These are phyloP conservation scores for Claviceps citrina DNA, from an alignment of 2,329 filamentous ascomycete species.

Conservation along the genomic window DNA sequence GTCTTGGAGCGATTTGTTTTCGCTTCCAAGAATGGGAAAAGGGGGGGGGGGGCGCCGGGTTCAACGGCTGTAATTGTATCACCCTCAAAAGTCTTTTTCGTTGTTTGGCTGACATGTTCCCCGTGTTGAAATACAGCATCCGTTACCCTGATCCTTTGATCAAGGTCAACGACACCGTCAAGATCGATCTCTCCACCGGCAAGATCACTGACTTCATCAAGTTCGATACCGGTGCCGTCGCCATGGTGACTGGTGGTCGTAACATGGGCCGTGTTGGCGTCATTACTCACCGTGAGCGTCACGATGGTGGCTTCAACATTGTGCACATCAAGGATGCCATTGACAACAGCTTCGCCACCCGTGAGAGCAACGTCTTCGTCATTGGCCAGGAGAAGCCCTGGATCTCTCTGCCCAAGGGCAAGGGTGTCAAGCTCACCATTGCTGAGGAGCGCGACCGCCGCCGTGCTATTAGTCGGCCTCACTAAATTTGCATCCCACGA, in stretches of 20 bases:
- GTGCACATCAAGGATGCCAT: constrained; percentile 99
- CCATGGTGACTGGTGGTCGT: constrained; percentile 97
- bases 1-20: too few species aligned
- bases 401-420: constrained; percentile 99
- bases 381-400: constrained; percentile 98
- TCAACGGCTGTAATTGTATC: constrained; percentile 47
- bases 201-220: constrained; percentile 97
- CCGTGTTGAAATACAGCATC: constrained; percentile 48
- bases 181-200: constrained; percentile 92
- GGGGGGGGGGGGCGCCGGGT: not conserved
- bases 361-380: constrained; percentile 99
- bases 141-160: constrained; percentile 96
- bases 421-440: constrained; percentile 99
- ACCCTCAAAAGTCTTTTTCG: constrained; percentile 12
- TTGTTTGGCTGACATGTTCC: constrained; percentile 19
- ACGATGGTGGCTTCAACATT: constrained; percentile 99
- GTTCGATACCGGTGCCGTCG: constrained; percentile 96
- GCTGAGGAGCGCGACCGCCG: constrained; percentile 98
- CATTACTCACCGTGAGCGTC: constrained; percentile 98
- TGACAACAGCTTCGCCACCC: constrained; percentile 99
- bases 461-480: constrained; percentile 46
- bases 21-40: too few species aligned
- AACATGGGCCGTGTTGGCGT: constrained; percentile 99
- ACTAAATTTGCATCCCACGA: too few species aligned
- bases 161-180: constrained; percentile 99